Conservation (phyloP, 164 flowering plant species). For the Piper betle region DNA sequence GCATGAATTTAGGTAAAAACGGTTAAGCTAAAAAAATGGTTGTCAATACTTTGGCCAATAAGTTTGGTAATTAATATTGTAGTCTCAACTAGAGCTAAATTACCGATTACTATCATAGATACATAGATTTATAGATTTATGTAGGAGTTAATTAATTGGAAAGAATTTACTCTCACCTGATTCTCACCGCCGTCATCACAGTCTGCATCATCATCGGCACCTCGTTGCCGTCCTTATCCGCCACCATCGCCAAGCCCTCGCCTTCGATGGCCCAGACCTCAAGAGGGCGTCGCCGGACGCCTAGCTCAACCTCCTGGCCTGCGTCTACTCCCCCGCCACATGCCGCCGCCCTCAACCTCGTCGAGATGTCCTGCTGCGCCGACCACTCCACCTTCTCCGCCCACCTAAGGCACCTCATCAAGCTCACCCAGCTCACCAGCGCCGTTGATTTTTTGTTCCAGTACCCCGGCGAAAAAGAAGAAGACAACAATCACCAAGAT, state of each 20-base stretch:
- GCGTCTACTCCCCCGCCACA: slow-evolving; percentile 1
- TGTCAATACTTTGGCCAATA: too few species aligned
- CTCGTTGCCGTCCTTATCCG: neutral
- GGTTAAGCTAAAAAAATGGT: too few species aligned
- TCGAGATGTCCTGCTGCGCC: neutral
- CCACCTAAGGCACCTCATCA: neutral
- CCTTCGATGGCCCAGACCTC: neutral
- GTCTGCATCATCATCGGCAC: too few species aligned
- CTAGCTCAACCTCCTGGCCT: slow-evolving; percentile 9
- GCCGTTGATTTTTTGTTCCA: slow-evolving; percentile 32
- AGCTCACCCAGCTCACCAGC: slow-evolving; percentile 6
- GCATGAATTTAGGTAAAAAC: too few species aligned
- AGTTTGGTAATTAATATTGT: too few species aligned
- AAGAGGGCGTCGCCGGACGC: neutral
- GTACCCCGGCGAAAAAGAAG: slow-evolving; percentile 30
- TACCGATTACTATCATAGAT: too few species aligned
- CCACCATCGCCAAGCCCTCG: neutral
- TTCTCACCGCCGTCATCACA: too few species aligned
- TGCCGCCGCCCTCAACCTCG: neutral
- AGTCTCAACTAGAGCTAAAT: too few species aligned
- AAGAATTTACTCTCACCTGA: too few species aligned
- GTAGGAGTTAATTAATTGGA: too few species aligned
- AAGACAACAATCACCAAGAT: slow-evolving; percentile 26
- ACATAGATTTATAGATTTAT: too few species aligned
- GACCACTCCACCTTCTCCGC: neutral